A percentile compares a stretch with the other conserved stretches of the same genome.
These are phyloP conservation scores for Russula dissimulans DNA, from an alignment of 768 basidiomycete species.

Conservation along the genomic window DNA sequence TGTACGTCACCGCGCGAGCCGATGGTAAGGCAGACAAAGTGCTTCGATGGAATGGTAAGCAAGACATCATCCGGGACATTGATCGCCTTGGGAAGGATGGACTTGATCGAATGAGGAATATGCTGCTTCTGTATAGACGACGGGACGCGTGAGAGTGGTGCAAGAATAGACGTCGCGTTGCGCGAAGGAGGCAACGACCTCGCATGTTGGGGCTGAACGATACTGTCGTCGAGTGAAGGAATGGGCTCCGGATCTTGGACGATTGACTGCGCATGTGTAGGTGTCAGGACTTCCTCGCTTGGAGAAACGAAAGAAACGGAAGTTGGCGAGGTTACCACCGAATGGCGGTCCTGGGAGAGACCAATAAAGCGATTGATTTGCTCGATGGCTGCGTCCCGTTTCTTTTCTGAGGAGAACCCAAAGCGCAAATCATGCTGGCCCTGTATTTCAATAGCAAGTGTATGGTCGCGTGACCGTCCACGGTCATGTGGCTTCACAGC, in stretches of 20 bases:
- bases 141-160: slow-evolving; percentile 38
- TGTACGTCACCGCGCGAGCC: slow-evolving; percentile 52
- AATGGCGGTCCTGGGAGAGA: background rate
- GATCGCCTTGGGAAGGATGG: slow-evolving; percentile 38
- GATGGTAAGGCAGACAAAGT: slow-evolving; percentile 57
- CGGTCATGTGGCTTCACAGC: slow-evolving; percentile 1
- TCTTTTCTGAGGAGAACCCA: slow-evolving; percentile 7
- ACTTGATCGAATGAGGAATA: slow-evolving; percentile 25
- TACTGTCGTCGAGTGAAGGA: background rate
- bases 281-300: background rate
- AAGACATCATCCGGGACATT: slow-evolving; percentile 36
- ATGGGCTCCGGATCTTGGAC: background rate
- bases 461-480: background rate
- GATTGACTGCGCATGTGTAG: background rate
- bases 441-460: slow-evolving; percentile 6
- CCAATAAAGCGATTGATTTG: slow-evolving; percentile 6
- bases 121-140: slow-evolving; percentile 26
- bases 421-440: slow-evolving; percentile 11
- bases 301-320: background rate
- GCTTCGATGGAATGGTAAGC: slow-evolving; percentile 29
- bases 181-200: background rate
- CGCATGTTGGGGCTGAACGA: background rate
- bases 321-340: background rate
- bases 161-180: slow-evolving; percentile 32
- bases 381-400: slow-evolving; percentile 10